These are phyloP conservation scores for Myriosclerotinia curreyana DNA, from an alignment of 2,329 filamentous ascomycete species.

Conservation along the genomic window DNA sequence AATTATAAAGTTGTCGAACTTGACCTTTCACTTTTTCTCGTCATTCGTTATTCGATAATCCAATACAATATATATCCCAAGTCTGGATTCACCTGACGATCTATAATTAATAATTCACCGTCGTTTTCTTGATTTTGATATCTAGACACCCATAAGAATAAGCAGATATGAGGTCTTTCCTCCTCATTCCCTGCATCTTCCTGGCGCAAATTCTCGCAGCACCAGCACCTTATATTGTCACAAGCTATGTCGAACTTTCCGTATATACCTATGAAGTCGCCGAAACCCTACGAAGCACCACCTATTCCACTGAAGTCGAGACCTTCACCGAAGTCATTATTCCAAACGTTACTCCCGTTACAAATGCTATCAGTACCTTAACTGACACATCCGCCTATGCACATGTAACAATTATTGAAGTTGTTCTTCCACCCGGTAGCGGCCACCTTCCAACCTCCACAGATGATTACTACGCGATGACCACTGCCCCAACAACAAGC, in stretches of 20 bases:
- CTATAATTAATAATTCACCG: neutral
- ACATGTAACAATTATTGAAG: neutral
- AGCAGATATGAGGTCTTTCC: constrained; percentile 5
- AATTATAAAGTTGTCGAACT: neutral
- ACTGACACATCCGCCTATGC: neutral
- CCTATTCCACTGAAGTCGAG: neutral
- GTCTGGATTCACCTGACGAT: neutral
- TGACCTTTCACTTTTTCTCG: neutral
- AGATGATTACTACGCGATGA: neutral
- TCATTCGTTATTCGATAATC: neutral
- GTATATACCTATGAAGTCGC: constrained; percentile 24
- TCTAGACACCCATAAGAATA: neutral
- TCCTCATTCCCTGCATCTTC: neutral
- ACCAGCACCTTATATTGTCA: constrained; percentile 30
- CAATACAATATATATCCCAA: neutral
- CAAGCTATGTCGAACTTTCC: constrained; percentile 28
- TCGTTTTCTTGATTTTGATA: neutral
- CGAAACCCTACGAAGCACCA: neutral
- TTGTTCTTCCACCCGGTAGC: neutral
- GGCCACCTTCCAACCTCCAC: neutral
- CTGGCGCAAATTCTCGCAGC: constrained; percentile 11
- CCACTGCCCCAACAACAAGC: neutral
- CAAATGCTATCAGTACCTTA: neutral
- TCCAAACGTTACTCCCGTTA: neutral
- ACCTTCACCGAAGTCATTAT: neutral